phyloP scores from a whole-genome alignment of 805 yeast genomes.

The Lipomyces starkeyi region DNA sequence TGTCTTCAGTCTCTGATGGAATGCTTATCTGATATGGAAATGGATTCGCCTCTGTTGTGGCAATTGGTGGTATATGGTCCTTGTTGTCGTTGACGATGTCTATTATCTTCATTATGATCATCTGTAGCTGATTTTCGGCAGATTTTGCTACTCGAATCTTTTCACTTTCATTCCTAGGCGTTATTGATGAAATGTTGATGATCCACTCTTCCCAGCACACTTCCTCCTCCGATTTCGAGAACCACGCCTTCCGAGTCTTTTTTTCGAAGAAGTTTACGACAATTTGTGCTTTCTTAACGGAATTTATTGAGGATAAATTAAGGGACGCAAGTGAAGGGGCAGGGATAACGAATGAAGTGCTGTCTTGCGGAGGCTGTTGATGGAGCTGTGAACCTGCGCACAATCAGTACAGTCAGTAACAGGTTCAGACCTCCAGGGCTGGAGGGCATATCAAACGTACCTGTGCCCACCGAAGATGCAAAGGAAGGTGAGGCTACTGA shows the following conservation, averaged over 20 bases:
- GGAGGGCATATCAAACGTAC: not conserved
- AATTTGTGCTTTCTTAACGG: constrained; percentile 23
- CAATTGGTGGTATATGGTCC: constrained; percentile 75
- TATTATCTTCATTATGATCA: constrained; percentile 54
- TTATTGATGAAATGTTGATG: constrained; percentile 56
- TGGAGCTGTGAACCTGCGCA: not conserved
- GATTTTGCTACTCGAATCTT: constrained; percentile 16
- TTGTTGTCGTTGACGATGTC: constrained; percentile 61
- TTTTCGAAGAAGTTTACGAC: constrained; percentile 42
- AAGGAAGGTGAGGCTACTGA: not conserved
- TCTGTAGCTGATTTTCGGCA: constrained; percentile 47
- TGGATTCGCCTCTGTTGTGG: constrained; percentile 68
- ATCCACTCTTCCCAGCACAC: constrained; percentile 76
- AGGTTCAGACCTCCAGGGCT: not conserved
- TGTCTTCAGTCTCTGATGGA: constrained; percentile 40
- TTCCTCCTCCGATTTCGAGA: constrained; percentile 55
- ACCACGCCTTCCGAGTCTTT: constrained; percentile 57
- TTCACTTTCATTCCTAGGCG: constrained; percentile 41
- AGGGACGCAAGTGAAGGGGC: constrained; percentile 33
- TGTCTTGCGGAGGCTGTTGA: not conserved
- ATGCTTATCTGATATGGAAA: constrained; percentile 60
- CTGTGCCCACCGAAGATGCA: not conserved
- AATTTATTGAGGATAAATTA: constrained; percentile 15
- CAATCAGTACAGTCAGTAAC: not conserved
- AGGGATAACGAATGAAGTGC: constrained; percentile 14